These are phyloP conservation scores for Cyanodermella asteris DNA, from an alignment of 2,329 filamentous ascomycete species.

Conservation along the genomic window DNA sequence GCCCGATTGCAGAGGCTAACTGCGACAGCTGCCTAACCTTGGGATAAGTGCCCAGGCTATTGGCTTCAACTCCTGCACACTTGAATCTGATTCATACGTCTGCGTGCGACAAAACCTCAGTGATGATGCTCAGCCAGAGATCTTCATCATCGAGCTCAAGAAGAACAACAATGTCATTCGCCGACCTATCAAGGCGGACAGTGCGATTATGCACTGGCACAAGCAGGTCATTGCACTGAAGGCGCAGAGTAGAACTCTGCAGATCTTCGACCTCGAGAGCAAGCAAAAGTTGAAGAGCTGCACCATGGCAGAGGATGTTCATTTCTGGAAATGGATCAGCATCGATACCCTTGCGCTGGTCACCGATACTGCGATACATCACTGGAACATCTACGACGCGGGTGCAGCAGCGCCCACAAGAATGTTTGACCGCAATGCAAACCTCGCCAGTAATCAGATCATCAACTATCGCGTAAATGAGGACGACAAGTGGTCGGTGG, in stretches of 20 bases:
- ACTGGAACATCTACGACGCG: conserved; percentile 91
- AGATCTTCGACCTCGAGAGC: conserved; percentile 85
- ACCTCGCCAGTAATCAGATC: conserved; percentile 80
- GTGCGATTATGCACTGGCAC: conserved; percentile 98
- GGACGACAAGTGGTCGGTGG: conserved; percentile 95
- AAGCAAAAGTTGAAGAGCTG: conserved; percentile 95
- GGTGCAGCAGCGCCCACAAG: conserved; percentile 62
- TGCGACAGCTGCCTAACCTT: conserved; percentile 9
- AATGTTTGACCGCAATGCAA: conserved; percentile 83
- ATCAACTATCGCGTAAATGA: conserved; percentile 97
- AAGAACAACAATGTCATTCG: conserved; percentile 90
- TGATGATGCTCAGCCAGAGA: conserved; percentile 66
- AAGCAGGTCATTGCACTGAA: conserved; percentile 92
- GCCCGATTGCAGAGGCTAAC: conserved; percentile 10
- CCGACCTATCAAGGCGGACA: conserved; percentile 94
- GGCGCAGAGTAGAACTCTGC: conserved; percentile 78
- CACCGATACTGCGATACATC: conserved; percentile 76
- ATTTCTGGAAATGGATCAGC: conserved; percentile 99
- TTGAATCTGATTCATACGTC: conserved; percentile 93
- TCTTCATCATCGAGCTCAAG: conserved; percentile 95
- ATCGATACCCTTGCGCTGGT: conserved; percentile 73
- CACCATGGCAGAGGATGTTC: conserved; percentile 89
- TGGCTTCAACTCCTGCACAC: conserved; percentile 78
- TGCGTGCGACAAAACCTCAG: conserved; percentile 89
- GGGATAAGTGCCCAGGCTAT: conserved; percentile 49